phyloP scores from a whole-genome alignment of 1,284 basidiomycete species.

The Phenoliferia sp. region DNA sequence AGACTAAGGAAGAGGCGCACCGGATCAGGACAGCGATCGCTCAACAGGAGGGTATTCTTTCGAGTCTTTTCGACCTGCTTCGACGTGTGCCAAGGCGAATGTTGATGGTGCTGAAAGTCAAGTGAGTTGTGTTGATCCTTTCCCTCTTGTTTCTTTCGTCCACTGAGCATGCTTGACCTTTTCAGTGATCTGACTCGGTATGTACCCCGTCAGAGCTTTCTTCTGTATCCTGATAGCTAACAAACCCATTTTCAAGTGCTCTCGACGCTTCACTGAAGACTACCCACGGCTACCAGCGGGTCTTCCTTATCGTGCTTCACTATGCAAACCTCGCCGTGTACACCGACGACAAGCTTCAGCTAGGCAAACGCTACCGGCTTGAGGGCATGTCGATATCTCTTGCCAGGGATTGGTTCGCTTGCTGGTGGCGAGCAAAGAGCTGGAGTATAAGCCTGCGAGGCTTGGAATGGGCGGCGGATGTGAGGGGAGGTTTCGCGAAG shows the following conservation, averaged over 20 bases:
- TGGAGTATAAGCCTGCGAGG: slow-evolving; percentile 26
- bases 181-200: slow-evolving; percentile 39
- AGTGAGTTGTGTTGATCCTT: slow-evolving; percentile 23
- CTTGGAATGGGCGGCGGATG: slow-evolving; percentile 14
- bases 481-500: slow-evolving; percentile 10
- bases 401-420: slow-evolving; percentile 7
- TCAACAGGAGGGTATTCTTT: slow-evolving; percentile 69
- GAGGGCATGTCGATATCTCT: slow-evolving; percentile 11
- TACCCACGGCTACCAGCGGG: slow-evolving; percentile 57
- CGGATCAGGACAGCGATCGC: slow-evolving; percentile 73
- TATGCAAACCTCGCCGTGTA: slow-evolving; percentile 83
- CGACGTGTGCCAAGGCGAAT: slow-evolving; percentile 69
- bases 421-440: slow-evolving; percentile 29
- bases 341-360: slow-evolving; percentile 60
- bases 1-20: slow-evolving; percentile 66
- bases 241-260: slow-evolving; percentile 49
- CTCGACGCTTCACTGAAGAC: slow-evolving; percentile 52
- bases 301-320: slow-evolving; percentile 87
- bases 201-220: slow-evolving; percentile 44
- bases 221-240: slow-evolving; percentile 59
- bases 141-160: too few species aligned
- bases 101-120: slow-evolving; percentile 74
- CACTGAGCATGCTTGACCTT: too few species aligned
- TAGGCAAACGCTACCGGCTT: slow-evolving; percentile 48
- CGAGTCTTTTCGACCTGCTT: slow-evolving; percentile 77